Evolutionary conservation across 306 rosid species (phyloP), one percentile per base, ranked within the genome.

Genomic region (Neltuma alba): DNA sequence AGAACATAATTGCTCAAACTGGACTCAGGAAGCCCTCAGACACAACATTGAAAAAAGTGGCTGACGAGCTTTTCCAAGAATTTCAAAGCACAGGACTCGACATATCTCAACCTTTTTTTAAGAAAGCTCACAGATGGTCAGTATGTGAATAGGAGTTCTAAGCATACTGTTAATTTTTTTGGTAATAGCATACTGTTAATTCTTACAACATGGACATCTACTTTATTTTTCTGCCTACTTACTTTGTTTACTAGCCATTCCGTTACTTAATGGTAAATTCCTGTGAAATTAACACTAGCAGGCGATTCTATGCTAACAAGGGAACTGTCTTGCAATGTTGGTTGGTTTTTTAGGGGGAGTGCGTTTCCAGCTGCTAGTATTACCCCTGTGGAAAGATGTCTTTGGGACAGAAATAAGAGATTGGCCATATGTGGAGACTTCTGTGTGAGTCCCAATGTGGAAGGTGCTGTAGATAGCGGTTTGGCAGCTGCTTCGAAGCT

Each of bases 101-200:
- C 75, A 57, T 73, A 47, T 72, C 92, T 73, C 87, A 79, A 18
- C 97, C 97, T 11, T 80, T 88, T 84, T 91, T 87, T 40, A 88
- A 76, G 91, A 92, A 76, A 84, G 97, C 97, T 1, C 99, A 92
- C 86, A 89, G 97, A 92, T 94, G 99, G 99, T 94, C 74, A 76
- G 97, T 88, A 64, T 60, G 67, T 63, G 40, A 42, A 48, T 82
- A 42, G 48, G 50, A 63, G 36, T 40, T 78, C 79, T 23, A 25
- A 54, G 76, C 82, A 58, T 71, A 27, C 71, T 41, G 9, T 61
- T 74, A 44, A 68, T 58, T 75, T 61, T 58, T 60, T n/a, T n/a
- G n/a, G n/a, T n/a, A n/a, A n/a, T n/a, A 54, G 76, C 82, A 58
- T 71, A 27, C 71, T 41, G 9, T 61, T 74, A 44, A 68, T 58